Evolutionary conservation across 75 land plant species (phyloP), one percentile per base, ranked within the genome.

Genomic region (Pinus taeda): DNA sequence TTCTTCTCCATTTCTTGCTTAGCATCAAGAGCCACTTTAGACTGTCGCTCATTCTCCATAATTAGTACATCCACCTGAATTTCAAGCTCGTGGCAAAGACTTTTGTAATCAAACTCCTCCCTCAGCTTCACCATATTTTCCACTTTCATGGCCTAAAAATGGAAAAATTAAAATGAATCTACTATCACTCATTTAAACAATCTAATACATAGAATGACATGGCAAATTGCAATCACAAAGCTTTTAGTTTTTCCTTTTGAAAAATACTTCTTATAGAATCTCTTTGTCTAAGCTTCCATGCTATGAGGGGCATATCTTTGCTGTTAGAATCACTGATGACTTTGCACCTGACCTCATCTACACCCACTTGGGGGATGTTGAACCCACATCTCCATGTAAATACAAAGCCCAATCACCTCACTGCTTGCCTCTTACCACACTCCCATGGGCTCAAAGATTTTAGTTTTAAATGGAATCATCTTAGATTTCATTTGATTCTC

Each of bases 61-160:
- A 89, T 87, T 71, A 95, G 87, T 21, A 21, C 22, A 21, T 60
- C 98, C 24, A 93, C 73, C 74, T 93, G 92, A 60, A 71, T 76
- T 83, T 90, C 90, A 70, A 96, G 86, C 74, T 89, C 87, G n/a
- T 88, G 80, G 58, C 90, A 93, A 33, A 93, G 87, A 79, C 93
- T 91, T 78, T 91, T 93, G 75, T 93, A 93, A 79, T 96, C 97
- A 82, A 87, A 94, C 73, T 93, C 97, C 76, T 93, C 97, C 82
- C 84, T 91, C 29, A 95, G 85, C 83, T 93, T 93, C 59, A 93
- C 85, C 84, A 86, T 90, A 76, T 95, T 95, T 58, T 91, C 92
- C 75, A 95, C 86, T 79, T 87, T 95, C 96, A 95, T 95, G 29
- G 98, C 96, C 98, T 95, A 82, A 66, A 82, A 78, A 18, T n/a